Percentiles rank a stretch among this genome's conserved stretches.
Conservation (phyloP, 1,284 basidiomycete species). For the Blastosporella zonata region DNA sequence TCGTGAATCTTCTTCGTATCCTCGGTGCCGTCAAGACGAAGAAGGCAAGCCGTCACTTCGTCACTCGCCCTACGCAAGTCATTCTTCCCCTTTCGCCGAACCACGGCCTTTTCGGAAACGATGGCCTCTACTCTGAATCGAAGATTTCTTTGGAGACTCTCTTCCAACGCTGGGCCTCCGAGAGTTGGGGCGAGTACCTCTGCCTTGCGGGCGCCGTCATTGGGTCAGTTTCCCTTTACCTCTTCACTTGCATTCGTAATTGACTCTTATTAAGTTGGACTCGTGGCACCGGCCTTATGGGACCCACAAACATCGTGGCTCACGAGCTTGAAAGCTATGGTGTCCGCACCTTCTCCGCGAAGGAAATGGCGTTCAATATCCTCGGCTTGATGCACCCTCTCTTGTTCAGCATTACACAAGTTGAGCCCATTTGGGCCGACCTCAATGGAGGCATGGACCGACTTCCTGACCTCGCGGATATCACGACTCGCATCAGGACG, state of each 20-base stretch:
- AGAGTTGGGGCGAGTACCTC: constrained; percentile 98
- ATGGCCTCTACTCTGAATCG: constrained; percentile 97
- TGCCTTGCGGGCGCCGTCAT: constrained; percentile 98
- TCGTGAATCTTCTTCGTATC: constrained; percentile 91
- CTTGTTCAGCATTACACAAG: constrained; percentile 99
- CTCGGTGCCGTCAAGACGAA: constrained; percentile 97
- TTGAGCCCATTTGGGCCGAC: constrained; percentile 98
- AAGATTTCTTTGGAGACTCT: constrained; percentile 98
- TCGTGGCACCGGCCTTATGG: constrained; percentile 98
- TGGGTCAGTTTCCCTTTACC: constrained; percentile 54
- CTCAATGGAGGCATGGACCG: constrained; percentile 97
- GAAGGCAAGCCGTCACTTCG: constrained; percentile 95
- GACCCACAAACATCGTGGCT: constrained; percentile 91
- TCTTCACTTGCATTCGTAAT: constrained; percentile 7
- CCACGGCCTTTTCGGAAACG: constrained; percentile 96
- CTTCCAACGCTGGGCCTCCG: constrained; percentile 97
- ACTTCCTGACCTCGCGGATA: constrained; percentile 90
- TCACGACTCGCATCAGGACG: constrained; percentile 84
- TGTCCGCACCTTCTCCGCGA: constrained; percentile 96
- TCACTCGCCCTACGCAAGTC: constrained; percentile 97
- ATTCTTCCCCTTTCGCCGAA: constrained; percentile 97
- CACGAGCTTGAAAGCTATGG: constrained; percentile 93
- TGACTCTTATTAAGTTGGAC: constrained; percentile 69
- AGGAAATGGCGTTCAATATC: constrained; percentile 99
- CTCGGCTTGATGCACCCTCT: constrained; percentile 98